Conservation (phyloP, 2,329 filamentous ascomycete genomes). For the Gremmenia infestans region DNA sequence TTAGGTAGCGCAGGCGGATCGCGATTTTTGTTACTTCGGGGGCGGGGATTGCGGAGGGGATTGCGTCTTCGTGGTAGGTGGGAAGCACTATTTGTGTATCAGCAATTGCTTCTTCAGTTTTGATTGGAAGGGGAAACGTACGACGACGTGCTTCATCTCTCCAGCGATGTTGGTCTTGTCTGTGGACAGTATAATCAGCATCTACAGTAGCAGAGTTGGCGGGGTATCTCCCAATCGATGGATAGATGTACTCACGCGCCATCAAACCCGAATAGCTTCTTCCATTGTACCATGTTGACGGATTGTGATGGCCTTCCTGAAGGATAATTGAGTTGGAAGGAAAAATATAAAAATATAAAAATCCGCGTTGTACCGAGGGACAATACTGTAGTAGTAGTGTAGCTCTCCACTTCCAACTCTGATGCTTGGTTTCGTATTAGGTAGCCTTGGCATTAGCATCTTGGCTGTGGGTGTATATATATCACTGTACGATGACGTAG, state of each 20-base stretch:
- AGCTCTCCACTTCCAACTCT: not conserved
- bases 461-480: not conserved
- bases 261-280: slow-evolving; percentile 28
- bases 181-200: slow-evolving; percentile 1
- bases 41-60: slow-evolving; percentile 65
- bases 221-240: slow-evolving; percentile 1
- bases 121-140: slow-evolving; percentile 7
- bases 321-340: not conserved
- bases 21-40: slow-evolving; percentile 84
- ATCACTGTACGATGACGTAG: not conserved
- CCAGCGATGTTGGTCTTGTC: slow-evolving; percentile 22
- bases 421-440: not conserved
- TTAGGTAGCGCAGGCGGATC: slow-evolving; percentile 81
- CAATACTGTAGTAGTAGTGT: too few species aligned
- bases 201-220: not conserved
- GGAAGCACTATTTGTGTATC: slow-evolving; percentile 55
- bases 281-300: slow-evolving; percentile 29
- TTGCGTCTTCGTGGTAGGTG: slow-evolving; percentile 49
- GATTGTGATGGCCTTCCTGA: not conserved
- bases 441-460: not conserved
- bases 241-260: slow-evolving; percentile 18
- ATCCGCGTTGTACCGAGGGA: not conserved
- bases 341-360: not conserved
- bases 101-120: not conserved
- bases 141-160: slow-evolving; percentile 27